Conservation (phyloP, 169 alveolate species). For the Sarcocystis neurona region DNA sequence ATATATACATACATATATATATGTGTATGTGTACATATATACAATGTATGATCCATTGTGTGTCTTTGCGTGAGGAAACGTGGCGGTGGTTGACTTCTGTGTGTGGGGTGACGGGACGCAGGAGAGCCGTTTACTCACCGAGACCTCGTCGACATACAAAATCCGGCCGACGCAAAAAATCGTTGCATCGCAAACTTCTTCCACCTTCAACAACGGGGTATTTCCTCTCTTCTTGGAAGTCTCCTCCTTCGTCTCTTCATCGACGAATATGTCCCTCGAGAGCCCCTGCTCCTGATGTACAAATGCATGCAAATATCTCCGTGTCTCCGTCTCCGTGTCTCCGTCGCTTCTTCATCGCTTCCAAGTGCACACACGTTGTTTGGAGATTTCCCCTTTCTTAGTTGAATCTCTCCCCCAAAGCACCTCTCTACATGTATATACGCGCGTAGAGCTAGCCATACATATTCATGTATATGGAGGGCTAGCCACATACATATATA, state of each 20-base stretch:
- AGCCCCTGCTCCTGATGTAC: not conserved
- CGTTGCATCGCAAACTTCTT: slow-evolving; percentile 41
- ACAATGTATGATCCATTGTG: no score
- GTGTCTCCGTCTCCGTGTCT: not conserved
- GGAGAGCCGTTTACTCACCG: slow-evolving; percentile 75
- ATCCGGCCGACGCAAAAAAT: slow-evolving; percentile 61
- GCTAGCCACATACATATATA: not conserved
- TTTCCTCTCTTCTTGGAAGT: not conserved
- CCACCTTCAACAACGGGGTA: slow-evolving; percentile 45
- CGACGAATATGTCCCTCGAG: not conserved
- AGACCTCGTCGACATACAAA: slow-evolving; percentile 55
- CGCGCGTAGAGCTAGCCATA: not conserved
- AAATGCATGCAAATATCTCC: not conserved
- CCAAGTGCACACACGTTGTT: not conserved
- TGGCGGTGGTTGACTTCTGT: slow-evolving; percentile 15
- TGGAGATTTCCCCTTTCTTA: no score
- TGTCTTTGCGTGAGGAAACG: no score
- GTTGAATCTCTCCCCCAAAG: no score
- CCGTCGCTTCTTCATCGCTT: not conserved
- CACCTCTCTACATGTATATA: not conserved
- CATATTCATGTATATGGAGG: not conserved
- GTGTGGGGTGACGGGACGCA: no score
- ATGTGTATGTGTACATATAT: no score
- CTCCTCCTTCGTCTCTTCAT: not conserved
- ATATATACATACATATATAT: no score